Evolutionary conservation across 352 stramenopile genomes (phyloP).

Genomic region (Paralagenidium karlingii): DNA sequence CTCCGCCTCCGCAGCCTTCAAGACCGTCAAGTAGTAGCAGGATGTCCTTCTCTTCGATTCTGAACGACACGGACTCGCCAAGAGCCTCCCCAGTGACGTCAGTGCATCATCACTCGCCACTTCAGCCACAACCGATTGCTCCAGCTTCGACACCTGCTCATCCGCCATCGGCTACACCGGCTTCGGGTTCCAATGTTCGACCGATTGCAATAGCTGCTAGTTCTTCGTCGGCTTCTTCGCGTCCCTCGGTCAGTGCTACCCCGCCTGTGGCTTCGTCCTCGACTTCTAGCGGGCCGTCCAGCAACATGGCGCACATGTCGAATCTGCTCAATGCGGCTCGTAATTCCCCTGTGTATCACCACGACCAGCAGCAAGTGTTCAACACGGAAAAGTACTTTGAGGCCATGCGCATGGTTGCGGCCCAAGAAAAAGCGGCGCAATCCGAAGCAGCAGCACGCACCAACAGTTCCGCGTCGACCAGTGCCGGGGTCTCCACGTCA

Average conservation of each 20-base stretch:
- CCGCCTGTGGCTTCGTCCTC: too few relatives aligned
- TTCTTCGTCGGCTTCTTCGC: too few relatives aligned
- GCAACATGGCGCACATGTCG: conserved; percentile 63
- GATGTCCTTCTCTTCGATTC: conserved; percentile 85
- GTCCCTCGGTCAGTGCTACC: too few relatives aligned
- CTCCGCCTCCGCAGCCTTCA: conserved; percentile 11
- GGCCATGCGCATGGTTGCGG: too few relatives aligned
- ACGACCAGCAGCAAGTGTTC: too few relatives aligned
- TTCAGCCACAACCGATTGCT: conserved; percentile 2
- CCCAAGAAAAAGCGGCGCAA: too few relatives aligned
- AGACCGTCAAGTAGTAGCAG: conserved; percentile 38
- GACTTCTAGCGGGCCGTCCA: conserved; percentile 7
- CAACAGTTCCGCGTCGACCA: too few relatives aligned
- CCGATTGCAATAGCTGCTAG: conserved; percentile 9
- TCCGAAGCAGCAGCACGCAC: too few relatives aligned
- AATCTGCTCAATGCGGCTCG: conserved; percentile 63
- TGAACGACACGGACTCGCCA: conserved; percentile 78
- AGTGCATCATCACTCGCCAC: conserved; percentile 19
- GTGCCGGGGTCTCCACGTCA: too few relatives aligned
- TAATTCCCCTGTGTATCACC: too few relatives aligned
- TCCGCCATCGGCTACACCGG: background rate
- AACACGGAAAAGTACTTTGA: too few relatives aligned
- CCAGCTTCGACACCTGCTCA: background rate
- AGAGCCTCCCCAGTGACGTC: conserved; percentile 28
- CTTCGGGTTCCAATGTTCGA: conserved; percentile 5